These are phyloP conservation scores for Pseudognaphalium luteoalbum DNA, from an alignment of 129 eudicot species.

Conservation along the genomic window DNA sequence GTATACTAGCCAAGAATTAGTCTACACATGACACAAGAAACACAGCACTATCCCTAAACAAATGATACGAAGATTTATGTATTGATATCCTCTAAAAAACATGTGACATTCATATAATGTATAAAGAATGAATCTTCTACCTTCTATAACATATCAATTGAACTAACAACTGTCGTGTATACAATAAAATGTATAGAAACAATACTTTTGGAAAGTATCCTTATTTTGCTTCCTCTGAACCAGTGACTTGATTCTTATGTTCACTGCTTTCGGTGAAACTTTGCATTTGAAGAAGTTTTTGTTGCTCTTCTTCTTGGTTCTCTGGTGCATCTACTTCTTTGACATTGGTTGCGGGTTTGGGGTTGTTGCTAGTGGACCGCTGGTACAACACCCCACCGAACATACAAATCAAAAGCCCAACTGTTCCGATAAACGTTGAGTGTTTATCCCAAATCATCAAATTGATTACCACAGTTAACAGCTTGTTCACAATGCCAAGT, in stretches of 20 bases:
- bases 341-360: conserved; percentile 47
- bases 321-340: conserved; percentile 44
- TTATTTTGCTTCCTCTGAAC: conserved; percentile 9
- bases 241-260: conserved; percentile 18
- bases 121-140: conserved; percentile 12
- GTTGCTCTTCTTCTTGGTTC: conserved; percentile 39
- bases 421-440: conserved; percentile 80
- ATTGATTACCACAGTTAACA: conserved; percentile 93
- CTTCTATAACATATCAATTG: not conserved
- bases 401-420: conserved; percentile 95
- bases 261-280: conserved; percentile 6
- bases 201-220: not conserved
- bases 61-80: not conserved
- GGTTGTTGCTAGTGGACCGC: conserved; percentile 70
- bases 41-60: not conserved
- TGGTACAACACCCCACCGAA: conserved; percentile 91
- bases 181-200: not conserved
- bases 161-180: not conserved
- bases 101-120: not conserved
- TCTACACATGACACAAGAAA: not conserved
- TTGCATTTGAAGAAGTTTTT: conserved; percentile 46
- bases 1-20: not conserved
- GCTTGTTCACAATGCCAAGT: conserved; percentile 92
- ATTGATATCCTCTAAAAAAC: conserved; percentile 7
- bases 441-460: conserved; percentile 93